Evolutionary conservation across 345 rosid species (phyloP).

Genomic region (Populus alba): DNA sequence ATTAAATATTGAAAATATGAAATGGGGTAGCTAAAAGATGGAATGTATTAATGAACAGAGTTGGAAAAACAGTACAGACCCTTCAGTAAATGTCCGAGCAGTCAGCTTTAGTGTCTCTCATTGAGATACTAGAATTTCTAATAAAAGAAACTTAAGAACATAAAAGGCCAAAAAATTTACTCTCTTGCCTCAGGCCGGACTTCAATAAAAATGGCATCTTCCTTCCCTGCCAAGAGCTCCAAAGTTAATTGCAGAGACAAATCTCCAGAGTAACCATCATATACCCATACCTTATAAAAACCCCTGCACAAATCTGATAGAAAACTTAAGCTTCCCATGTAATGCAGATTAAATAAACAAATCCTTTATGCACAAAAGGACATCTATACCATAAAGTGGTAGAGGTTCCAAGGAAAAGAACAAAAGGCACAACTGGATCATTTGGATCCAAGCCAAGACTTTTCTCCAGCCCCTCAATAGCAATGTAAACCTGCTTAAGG

Average conservation of each 20-base stretch:
- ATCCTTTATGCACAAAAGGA: constrained; percentile 29
- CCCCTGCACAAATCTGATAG: constrained; percentile 89
- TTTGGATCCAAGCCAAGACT: constrained; percentile 71
- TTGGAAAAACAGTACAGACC: constrained; percentile 3
- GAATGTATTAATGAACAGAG: constrained; percentile 3
- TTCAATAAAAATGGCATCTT: constrained; percentile 62
- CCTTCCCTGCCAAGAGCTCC: constrained; percentile 65
- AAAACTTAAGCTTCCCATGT: constrained; percentile 45
- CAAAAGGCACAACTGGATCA: constrained; percentile 78
- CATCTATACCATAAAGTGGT: constrained; percentile 75
- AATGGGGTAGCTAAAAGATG: constrained; percentile 5
- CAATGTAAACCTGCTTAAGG: constrained; percentile 42
- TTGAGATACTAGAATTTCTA: constrained; percentile 1
- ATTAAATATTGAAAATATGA: background rate
- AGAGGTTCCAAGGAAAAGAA: constrained; percentile 63
- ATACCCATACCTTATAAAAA: constrained; percentile 67
- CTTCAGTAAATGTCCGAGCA: constrained; percentile 3
- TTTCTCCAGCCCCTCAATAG: constrained; percentile 67
- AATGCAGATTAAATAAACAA: constrained; percentile 14
- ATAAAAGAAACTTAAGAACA: constrained; percentile 11
- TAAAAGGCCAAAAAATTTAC: constrained; percentile 34
- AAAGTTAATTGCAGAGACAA: constrained; percentile 70
- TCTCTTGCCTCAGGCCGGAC: constrained; percentile 93
- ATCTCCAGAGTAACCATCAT: constrained; percentile 88
- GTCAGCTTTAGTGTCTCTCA: constrained; percentile 8